Percentiles rank a stretch among this genome's conserved stretches.
phyloP scores from a whole-genome alignment of 2,329 filamentous ascomycete genomes.

The Botryotinia narcissicola region DNA sequence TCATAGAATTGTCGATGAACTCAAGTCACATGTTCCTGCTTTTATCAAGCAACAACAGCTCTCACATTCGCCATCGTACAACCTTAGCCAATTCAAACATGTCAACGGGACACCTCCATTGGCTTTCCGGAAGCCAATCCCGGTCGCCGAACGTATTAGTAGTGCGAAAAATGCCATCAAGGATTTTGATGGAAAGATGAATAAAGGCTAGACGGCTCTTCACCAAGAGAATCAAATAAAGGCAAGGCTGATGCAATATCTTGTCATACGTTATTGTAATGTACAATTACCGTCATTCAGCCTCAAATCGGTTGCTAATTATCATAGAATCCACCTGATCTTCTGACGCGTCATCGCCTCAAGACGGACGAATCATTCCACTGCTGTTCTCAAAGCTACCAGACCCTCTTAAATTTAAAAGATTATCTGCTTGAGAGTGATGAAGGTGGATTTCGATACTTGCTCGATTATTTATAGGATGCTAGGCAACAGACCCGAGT shows the following conservation, averaged over 20 bases:
- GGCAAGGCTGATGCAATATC: neutral
- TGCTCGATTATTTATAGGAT: neutral
- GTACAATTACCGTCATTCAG: neutral
- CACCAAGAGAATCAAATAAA: neutral
- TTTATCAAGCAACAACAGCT: neutral
- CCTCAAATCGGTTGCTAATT: neutral
- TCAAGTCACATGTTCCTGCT: neutral
- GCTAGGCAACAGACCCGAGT: neutral
- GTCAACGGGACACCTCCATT: neutral
- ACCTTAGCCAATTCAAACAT: neutral
- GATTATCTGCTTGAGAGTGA: neutral
- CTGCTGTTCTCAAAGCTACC: no score
- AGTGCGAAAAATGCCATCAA: neutral
- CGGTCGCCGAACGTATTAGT: neutral
- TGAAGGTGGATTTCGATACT: neutral
- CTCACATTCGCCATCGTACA: neutral
- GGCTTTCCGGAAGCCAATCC: slow-evolving; percentile 12
- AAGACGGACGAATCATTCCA: neutral
- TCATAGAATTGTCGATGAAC: neutral
- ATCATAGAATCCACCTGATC: neutral
- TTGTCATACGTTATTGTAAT: slow-evolving; percentile 5
- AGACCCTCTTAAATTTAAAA: neutral
- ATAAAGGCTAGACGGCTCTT: neutral
- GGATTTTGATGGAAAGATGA: slow-evolving; percentile 16
- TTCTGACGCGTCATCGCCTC: neutral